Conservation (phyloP, 169 alveolate genomes). For the Plasmodium yoelii region DNA sequence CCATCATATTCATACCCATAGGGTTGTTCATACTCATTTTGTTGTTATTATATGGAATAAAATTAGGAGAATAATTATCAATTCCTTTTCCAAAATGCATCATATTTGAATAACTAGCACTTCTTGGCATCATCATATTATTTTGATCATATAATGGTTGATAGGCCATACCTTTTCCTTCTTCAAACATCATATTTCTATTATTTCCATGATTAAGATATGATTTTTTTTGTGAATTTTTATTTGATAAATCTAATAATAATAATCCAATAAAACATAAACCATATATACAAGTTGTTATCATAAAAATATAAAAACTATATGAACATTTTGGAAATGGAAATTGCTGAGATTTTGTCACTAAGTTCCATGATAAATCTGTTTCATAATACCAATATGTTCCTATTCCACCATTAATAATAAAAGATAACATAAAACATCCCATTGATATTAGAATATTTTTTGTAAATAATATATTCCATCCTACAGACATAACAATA, state of each 20-base stretch:
- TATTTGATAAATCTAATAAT: constrained; percentile 19
- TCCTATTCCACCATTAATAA: constrained; percentile 59
- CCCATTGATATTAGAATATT: constrained; percentile 61
- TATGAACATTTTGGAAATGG: constrained; percentile 67
- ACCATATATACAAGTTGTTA: constrained; percentile 44
- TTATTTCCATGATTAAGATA: constrained; percentile 26
- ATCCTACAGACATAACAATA: constrained; percentile 30
- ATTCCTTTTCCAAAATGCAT: constrained; percentile 53
- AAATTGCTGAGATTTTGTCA: constrained; percentile 46
- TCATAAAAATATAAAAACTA: constrained; percentile 54
- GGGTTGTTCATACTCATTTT: constrained; percentile 29
- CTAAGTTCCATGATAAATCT: constrained; percentile 54
- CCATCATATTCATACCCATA: constrained; percentile 15
- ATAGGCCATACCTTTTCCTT: constrained; percentile 18
- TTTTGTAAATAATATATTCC: constrained; percentile 51
- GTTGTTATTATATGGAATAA: constrained; percentile 14
- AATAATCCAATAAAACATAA: constrained; percentile 32
- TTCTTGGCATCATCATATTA: constrained; percentile 47
- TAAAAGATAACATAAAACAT: constrained; percentile 43
- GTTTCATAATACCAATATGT: constrained; percentile 73
- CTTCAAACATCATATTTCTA: constrained; percentile 23
- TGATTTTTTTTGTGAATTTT: constrained; percentile 38
- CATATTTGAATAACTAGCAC: constrained; percentile 41
- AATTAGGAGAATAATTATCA: constrained; percentile 16
- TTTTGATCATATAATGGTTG: constrained; percentile 39